Conservation (phyloP, 192 early-diverging fungal genomes). For the Cetraspora pellucida region DNA sequence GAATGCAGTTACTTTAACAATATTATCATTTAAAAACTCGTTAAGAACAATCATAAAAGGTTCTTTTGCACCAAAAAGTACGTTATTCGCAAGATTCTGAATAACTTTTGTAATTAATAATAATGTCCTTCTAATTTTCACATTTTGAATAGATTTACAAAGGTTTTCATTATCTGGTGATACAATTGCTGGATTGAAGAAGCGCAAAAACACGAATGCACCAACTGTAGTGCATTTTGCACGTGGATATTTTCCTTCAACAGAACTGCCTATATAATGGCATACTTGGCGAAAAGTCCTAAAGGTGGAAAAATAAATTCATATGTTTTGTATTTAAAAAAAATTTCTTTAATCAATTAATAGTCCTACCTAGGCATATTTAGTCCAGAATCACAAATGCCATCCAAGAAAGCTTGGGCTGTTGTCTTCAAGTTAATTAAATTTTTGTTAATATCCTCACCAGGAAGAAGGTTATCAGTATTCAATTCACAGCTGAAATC, state of each 20-base stretch:
- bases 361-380: slow-evolving; percentile 63
- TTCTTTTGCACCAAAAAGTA: slow-evolving; percentile 94
- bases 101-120: slow-evolving; percentile 93
- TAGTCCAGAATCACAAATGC: slow-evolving; percentile 73
- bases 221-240: slow-evolving; percentile 87
- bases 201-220: slow-evolving; percentile 93
- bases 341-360: background rate
- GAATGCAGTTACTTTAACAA: slow-evolving; percentile 76
- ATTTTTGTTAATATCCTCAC: slow-evolving; percentile 73
- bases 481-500: slow-evolving; percentile 91
- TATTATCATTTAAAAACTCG: slow-evolving; percentile 82
- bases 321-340: background rate
- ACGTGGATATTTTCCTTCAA: slow-evolving; percentile 80
- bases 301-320: background rate
- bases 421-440: slow-evolving; percentile 76
- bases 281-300: slow-evolving; percentile 79
- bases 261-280: slow-evolving; percentile 73
- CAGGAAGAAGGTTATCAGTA: slow-evolving; percentile 68
- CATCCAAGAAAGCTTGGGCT: slow-evolving; percentile 79
- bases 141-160: slow-evolving; percentile 56
- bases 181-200: slow-evolving; percentile 94
- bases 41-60: slow-evolving; percentile 93
- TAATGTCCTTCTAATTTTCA: slow-evolving; percentile 80
- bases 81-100: slow-evolving; percentile 94
- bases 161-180: slow-evolving; percentile 85